Evolutionary conservation across 202 grass and related monocot genomes (phyloP), one percentile per base, ranked within the genome.

Genomic region (Eragrostis tef): DNA sequence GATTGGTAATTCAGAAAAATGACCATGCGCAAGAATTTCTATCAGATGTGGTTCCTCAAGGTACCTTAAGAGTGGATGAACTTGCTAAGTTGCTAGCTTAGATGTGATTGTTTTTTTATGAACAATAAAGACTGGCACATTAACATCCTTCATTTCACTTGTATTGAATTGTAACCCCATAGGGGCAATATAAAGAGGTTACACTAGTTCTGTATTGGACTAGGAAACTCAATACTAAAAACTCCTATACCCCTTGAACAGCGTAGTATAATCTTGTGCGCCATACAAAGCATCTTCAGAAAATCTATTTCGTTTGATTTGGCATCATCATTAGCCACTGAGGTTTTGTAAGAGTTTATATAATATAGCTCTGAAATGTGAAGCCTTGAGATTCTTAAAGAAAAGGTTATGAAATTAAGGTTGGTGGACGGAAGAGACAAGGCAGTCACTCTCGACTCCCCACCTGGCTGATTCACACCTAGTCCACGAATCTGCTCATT

Each of bases 1-100:
- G 70, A 34, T 82, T 49, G 15, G 60, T 42, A 81, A 82, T 52
- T 7, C 72, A 58, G 60, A 90, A 57, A 86, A 86, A 71, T 84
- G 72, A 86, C 65, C 81, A 49, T 44, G 81, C 83, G 14, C 67
- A 74, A 66, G 82, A 89, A 24, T 81, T 86, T 36, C 42, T 88
- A 16, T 87, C 86, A 17, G 85, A 89, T 86, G 82, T 89, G 64
- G 84, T 93, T 67, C 86, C 86, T 46, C 90, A 86, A 66, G 92
- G 88, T 49, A 91, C 84, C 25, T 86, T 98, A 81, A 84, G 92
- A 82, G 86, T 98, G 48, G 92, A 98, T 86, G 92, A 98, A 91
- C 88, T 98, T 48, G 94, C 94, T 7, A 94, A 93, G 68, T 73
- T 98, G 77, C 88, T 93, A 49, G 80, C 82, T 71, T 98, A 86